Base-by-base conservation (phyloP, 2,329 filamentous ascomycete genomes). In the Amylocarpus encephaloides region DNA sequence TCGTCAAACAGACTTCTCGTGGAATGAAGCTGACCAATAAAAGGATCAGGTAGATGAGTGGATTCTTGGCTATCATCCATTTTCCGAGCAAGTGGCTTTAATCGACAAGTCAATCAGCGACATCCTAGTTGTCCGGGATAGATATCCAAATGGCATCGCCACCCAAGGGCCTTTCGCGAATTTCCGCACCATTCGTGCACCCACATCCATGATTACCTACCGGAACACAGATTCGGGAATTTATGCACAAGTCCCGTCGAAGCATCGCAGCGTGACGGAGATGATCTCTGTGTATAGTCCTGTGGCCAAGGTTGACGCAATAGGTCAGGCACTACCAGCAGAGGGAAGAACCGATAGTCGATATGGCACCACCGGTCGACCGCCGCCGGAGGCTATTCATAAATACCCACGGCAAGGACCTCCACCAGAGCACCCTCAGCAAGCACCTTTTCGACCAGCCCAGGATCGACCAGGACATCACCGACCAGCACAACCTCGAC, bases 31-130 rank as follows among this genome's bases (percentile, higher is more conserved):
- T 57, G 49, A 57, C 16, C 12, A 15, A 22, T 35, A 13, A 15
- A 16, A 61, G 60, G 60, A 62, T 43, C 43, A 39, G 1, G 54
- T 61, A 1, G 56, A 60, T 33, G 54, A 60, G 2, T 57, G 57
- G 6, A 35, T 51, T 12, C 30, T 39, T 3, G 32, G 15, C 7
- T 18, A 22, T 1, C 50, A 55, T 34, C 54, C 59, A 1, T 62
- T 62, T 10, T 19, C 12, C 5, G 51, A 62, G 2, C 60, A 62
- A 41, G 38, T 56, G 6, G 49, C 51, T 0, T 35, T 53, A 0
- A 47, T 62, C n/a, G 58, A 62, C 18, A 57, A 43, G 2, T 47
- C 50, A 0, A 59, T 61, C n/a, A 42, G 38, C 34, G 56, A 61
- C 33, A 54, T 59, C 9, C 47, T 49, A 19, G 51, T 52, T 2